Percentiles rank a stretch among this genome's conserved stretches.
phyloP scores from a whole-genome alignment of 2,329 filamentous ascomycete species.

The Trichoderma simmonsii region DNA sequence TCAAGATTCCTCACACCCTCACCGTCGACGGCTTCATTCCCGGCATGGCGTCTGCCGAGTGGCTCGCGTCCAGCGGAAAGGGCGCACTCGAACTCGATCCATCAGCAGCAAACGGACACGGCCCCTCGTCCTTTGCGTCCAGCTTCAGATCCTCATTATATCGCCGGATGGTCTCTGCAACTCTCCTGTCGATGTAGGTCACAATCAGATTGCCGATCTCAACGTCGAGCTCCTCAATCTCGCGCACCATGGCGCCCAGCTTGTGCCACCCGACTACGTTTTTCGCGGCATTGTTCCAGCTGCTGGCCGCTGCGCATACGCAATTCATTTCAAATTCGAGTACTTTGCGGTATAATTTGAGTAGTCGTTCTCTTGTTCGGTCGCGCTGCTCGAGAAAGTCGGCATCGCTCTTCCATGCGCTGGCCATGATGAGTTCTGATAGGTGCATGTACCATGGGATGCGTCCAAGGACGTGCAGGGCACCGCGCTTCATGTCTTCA shows the following conservation, averaged over 20 bases:
- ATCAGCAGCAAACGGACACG: not conserved
- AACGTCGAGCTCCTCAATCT: slow-evolving; percentile 29
- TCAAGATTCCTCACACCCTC: not conserved
- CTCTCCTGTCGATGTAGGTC: slow-evolving; percentile 22
- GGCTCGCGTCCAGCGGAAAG: not conserved
- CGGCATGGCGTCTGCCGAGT: not conserved
- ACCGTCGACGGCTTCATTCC: not conserved
- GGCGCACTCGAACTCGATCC: not conserved
- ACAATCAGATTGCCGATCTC: slow-evolving; percentile 26
- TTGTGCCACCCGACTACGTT: slow-evolving; percentile 37
- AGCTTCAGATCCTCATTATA: slow-evolving; percentile 20
- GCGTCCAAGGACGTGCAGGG: slow-evolving; percentile 32
- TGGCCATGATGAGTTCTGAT: slow-evolving; percentile 26
- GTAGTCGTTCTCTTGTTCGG: slow-evolving; percentile 25
- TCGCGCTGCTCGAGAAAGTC: slow-evolving; percentile 26
- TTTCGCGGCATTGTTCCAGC: slow-evolving; percentile 37
- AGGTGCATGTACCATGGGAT: slow-evolving; percentile 37
- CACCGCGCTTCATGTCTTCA: slow-evolving; percentile 30
- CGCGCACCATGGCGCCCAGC: slow-evolving; percentile 28
- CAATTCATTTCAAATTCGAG: slow-evolving; percentile 41
- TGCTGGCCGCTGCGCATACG: slow-evolving; percentile 37
- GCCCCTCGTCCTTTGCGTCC: not conserved
- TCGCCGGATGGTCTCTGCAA: slow-evolving; percentile 20
- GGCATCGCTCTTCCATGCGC: slow-evolving; percentile 26
- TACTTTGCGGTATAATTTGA: slow-evolving; percentile 31